Evolutionary conservation across 306 rosid genomes (phyloP), one percentile per base, ranked within the genome.

Genomic region (Trifolium subterraneum): DNA sequence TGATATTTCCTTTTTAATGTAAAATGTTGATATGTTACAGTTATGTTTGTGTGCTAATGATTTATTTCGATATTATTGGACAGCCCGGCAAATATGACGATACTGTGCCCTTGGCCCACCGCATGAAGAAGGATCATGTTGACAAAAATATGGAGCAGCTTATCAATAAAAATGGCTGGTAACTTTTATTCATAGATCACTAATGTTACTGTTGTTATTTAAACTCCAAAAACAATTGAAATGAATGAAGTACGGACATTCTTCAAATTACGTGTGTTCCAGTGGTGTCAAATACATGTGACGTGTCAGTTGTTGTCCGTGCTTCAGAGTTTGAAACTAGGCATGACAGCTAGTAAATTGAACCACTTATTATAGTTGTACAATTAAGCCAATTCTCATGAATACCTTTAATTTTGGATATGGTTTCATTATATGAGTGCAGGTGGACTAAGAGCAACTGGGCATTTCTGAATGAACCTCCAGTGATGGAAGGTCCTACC

Each of bases 401-500:
- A 16, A 36, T 1, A 4, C 45, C 22, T 62, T 10, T 39, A 64
- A 64, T 64, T 39, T 39, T 27, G 8, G 1, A 22, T 35, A 25
- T 73, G 75, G 35, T 8, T 52, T 20, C 7, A 8, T 60, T 61
- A 44, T 14, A 8, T 67, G 82, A 4, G 25, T 69, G 74, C 66
- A 93, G 98, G 98, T 93, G 98, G 98, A 91, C 90, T 0, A 85
- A 79, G 77, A 89, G 98, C 72, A 91, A 64, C 75, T 93, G 85
- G 96, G 98, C 98, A 12, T 93, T 93, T 89, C 88, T 93, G 70
- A 93, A 93, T 42, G 97, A 93, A 36, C 88, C 93, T 11, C 97
- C 97, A 2, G 54, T 35, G 52, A 41, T 0, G 1, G 97, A 93
- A 82, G 63, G 72, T 36, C 71, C 90, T n/a, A 18, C 93, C 38